Conservation (phyloP, 495 filamentous ascomycete species). For the Rhypophila decipiens region DNA sequence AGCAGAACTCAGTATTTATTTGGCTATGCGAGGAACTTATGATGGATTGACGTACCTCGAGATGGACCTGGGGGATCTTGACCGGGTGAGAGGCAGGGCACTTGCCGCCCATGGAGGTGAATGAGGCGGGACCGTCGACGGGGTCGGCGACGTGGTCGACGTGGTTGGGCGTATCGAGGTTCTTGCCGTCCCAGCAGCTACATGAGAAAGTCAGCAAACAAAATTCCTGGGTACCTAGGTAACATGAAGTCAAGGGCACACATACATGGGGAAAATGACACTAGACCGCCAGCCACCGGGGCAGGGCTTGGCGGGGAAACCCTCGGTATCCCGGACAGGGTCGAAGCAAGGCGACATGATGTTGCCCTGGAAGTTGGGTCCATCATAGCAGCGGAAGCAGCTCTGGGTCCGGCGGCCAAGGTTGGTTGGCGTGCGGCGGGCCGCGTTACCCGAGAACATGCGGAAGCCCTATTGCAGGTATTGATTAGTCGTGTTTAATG, state of each 20-base stretch:
- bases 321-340: slow-evolving; percentile 32
- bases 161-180: slow-evolving; percentile 46
- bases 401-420: slow-evolving; percentile 28
- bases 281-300: slow-evolving; percentile 42
- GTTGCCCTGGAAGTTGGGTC: slow-evolving; percentile 41
- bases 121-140: slow-evolving; percentile 37
- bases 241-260: not conserved
- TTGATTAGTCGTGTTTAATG: no score
- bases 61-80: slow-evolving; percentile 45
- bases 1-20: not conserved
- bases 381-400: slow-evolving; percentile 42
- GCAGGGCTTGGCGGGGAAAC: slow-evolving; percentile 31
- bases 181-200: slow-evolving; percentile 48
- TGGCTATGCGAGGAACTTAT: not conserved
- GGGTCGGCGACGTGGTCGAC: slow-evolving; percentile 42
- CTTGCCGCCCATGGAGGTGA: slow-evolving; percentile 31
- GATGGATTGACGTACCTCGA: slow-evolving; percentile 23
- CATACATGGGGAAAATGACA: slow-evolving; percentile 45
- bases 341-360: slow-evolving; percentile 31
- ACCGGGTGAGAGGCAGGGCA: slow-evolving; percentile 44
- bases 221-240: not conserved
- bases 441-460: slow-evolving; percentile 43
- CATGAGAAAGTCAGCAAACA: not conserved
- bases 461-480: slow-evolving; percentile 50
- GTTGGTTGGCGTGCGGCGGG: slow-evolving; percentile 22